These are phyloP conservation scores for Penicillium sp. DNA, from an alignment of 2,329 filamentous ascomycete species.

Conservation along the genomic window DNA sequence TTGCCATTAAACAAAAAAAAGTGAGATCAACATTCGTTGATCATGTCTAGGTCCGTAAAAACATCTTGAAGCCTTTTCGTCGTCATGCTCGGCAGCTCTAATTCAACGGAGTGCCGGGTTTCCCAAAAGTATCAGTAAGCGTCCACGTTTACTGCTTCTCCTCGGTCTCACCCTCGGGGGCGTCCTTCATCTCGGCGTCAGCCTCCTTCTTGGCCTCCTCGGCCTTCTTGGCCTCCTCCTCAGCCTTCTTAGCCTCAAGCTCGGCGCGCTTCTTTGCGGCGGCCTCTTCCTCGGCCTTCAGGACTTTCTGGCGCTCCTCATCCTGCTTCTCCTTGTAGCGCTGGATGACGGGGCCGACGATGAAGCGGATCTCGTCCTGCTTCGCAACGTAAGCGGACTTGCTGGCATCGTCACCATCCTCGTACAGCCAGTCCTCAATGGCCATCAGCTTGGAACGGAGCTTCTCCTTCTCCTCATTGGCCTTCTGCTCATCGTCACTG, in stretches of 20 bases:
- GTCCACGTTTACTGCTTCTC: slow-evolving; percentile 38
- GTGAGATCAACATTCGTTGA: slow-evolving; percentile 13
- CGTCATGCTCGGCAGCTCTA: slow-evolving; percentile 11
- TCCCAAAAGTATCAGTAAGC: neutral
- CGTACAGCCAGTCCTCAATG: slow-evolving; percentile 90
- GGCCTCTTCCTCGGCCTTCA: slow-evolving; percentile 64
- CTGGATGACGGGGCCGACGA: slow-evolving; percentile 88
- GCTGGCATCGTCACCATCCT: slow-evolving; percentile 89
- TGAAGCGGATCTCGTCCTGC: slow-evolving; percentile 88
- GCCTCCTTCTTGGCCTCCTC: slow-evolving; percentile 45
- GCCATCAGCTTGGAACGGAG: slow-evolving; percentile 4
- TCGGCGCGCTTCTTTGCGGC: slow-evolving; percentile 62
- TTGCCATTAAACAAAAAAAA: slow-evolving; percentile 23
- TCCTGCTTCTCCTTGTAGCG: slow-evolving; percentile 86
- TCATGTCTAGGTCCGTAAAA: slow-evolving; percentile 24
- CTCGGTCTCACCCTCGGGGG: slow-evolving; percentile 41
- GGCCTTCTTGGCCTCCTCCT: slow-evolving; percentile 62
- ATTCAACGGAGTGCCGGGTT: neutral
- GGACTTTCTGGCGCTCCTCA: slow-evolving; percentile 77
- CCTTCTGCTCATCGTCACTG: slow-evolving; percentile 27
- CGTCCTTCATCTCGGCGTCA: slow-evolving; percentile 61
- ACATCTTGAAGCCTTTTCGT: slow-evolving; percentile 28
- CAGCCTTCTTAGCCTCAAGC: slow-evolving; percentile 72
- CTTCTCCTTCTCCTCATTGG: slow-evolving; percentile 85
- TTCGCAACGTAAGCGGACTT: slow-evolving; percentile 94